These are phyloP conservation scores for Lipomyces orientalis DNA, from an alignment of 805 yeast species.

Conservation along the genomic window DNA sequence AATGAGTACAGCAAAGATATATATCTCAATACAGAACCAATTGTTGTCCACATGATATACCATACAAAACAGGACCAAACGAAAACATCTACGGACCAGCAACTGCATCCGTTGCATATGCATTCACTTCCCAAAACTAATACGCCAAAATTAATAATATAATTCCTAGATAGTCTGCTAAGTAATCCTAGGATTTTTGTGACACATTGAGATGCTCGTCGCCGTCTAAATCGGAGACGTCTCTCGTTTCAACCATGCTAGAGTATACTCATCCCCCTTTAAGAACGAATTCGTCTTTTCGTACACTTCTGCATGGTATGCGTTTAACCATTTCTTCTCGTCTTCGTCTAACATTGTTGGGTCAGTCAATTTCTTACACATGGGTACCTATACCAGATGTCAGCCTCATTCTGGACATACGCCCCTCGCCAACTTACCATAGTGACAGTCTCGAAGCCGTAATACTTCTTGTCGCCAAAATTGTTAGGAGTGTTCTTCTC, in stretches of 20 bases:
- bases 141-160: background rate
- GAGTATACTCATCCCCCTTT: constrained; percentile 63
- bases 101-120: background rate
- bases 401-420: background rate
- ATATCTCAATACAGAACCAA: background rate
- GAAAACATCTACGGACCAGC: background rate
- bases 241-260: constrained; percentile 74
- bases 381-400: constrained; percentile 56
- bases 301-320: constrained; percentile 66
- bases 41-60: too few relatives aligned
- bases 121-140: background rate
- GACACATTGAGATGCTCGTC: background rate
- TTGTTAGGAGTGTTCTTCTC: constrained; percentile 50
- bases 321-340: constrained; percentile 73
- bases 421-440: constrained; percentile 43
- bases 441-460: constrained; percentile 82
- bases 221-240: constrained; percentile 49
- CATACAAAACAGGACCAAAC: too few relatives aligned
- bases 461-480: constrained; percentile 62
- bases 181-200: background rate
- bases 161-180: background rate
- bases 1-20: too few relatives aligned
- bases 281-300: constrained; percentile 56
- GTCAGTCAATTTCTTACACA: constrained; percentile 78
- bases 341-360: constrained; percentile 57